phyloP scores from a whole-genome alignment of 192 early-diverging fungal genomes.

The Podila epicladia region DNA sequence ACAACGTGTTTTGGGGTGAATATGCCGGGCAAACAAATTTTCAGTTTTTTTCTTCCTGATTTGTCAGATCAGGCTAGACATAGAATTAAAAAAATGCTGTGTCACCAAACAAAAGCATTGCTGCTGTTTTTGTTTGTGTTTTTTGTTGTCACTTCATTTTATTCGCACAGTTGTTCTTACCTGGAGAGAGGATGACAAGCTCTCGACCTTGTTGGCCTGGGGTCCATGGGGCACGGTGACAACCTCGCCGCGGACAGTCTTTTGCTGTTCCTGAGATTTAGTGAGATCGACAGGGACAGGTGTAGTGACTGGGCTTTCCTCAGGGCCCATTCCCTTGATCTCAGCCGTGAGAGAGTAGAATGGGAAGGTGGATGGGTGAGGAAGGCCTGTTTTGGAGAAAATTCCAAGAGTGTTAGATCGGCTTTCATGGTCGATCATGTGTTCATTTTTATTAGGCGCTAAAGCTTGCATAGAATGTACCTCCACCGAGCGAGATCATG shows the following conservation, averaged over 20 bases:
- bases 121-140: neutral
- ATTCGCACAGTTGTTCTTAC: constrained; percentile 4
- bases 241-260: neutral
- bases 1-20: constrained; percentile 4
- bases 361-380: constrained; percentile 73
- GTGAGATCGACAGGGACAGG: constrained; percentile 7
- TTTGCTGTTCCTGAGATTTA: too few species aligned
- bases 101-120: neutral
- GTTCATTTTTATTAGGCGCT: too few species aligned
- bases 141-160: neutral
- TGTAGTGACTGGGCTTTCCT: neutral
- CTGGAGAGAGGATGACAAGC: constrained; percentile 41
- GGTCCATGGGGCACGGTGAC: constrained; percentile 56
- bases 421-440: neutral
- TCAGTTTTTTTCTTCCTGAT: neutral
- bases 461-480: neutral
- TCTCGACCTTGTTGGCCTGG: constrained; percentile 33
- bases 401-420: neutral
- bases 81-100: too few species aligned
- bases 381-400: constrained; percentile 52
- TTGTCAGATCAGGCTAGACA: too few species aligned
- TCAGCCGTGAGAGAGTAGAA: constrained; percentile 56
- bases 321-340: constrained; percentile 54
- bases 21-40: constrained; percentile 6
- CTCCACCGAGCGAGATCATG: constrained; percentile 71